Percentiles rank a stretch among this genome's conserved stretches.
Evolutionary conservation across 148 eudicot species (phyloP).

Genomic region (Pouteria glomerata): DNA sequence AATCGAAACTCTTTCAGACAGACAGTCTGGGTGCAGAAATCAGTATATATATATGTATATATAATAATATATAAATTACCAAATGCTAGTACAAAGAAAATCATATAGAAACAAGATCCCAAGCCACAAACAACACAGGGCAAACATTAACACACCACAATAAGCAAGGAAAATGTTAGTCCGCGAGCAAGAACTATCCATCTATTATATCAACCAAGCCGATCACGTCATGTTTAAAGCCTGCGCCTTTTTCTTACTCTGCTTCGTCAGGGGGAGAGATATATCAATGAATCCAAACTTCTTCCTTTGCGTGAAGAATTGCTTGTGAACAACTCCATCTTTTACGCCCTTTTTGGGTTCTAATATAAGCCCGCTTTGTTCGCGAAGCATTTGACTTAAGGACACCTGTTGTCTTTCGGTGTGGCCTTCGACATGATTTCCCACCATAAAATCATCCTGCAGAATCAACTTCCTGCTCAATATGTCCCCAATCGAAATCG

Average conservation of each 20-base stretch:
- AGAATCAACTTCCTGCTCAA: slow-evolving; percentile 56
- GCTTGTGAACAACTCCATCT: slow-evolving; percentile 33
- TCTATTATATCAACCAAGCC: background rate
- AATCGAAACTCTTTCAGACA: too few relatives aligned
- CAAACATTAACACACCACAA: slow-evolving; percentile 9
- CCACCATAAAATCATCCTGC: slow-evolving; percentile 52
- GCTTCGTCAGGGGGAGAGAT: slow-evolving; percentile 50
- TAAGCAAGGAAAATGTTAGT: slow-evolving; percentile 13
- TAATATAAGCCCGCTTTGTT: slow-evolving; percentile 50
- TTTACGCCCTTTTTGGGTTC: slow-evolving; percentile 34
- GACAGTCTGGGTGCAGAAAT: too few relatives aligned
- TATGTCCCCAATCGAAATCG: slow-evolving; percentile 66
- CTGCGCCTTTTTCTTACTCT: slow-evolving; percentile 46
- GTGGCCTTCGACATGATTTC: slow-evolving; percentile 24
- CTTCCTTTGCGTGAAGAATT: slow-evolving; percentile 52
- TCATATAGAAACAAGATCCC: background rate
- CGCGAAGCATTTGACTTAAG: slow-evolving; percentile 52
- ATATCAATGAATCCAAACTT: slow-evolving; percentile 59
- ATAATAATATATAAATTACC: background rate
- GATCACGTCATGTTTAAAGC: slow-evolving; percentile 33
- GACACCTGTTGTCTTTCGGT: slow-evolving; percentile 43
- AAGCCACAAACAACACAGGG: slow-evolving; percentile 1
- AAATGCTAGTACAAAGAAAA: background rate
- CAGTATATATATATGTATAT: too few relatives aligned
- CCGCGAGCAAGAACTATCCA: background rate